Evolutionary conservation across 371 early-diverging fungal genomes (phyloP), one percentile per base, ranked within the genome.

Genomic region (Mortierella sp.): DNA sequence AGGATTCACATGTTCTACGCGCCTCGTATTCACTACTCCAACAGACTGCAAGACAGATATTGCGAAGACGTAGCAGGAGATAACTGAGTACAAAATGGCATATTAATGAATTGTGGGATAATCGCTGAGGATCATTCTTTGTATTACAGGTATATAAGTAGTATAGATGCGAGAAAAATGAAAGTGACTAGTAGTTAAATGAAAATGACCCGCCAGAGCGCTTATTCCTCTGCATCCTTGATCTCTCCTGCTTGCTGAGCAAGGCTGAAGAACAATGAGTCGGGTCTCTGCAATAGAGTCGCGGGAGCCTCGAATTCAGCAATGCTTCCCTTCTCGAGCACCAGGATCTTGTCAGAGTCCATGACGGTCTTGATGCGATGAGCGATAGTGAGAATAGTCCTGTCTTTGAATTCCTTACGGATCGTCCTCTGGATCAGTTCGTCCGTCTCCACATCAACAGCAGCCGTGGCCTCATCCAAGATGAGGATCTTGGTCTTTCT

Each of bases 281-380:
- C 70, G 37, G 82, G 68, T 54, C 86, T 71, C 14, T 64, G 64
- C 9, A 93, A 68, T 31, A 93, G 79, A 7, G 65, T 65, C 30
- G 78, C 50, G 0, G 93, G 92, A 12, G 83, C 65, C 54, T 90
- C 94, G 56, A 84, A 88, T 69, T 96, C 95, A 12, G 85, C 79
- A 5, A 94, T 82, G 19, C 73, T 27, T 23, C 96, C 96, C 34
- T 84, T 83, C 60, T 89, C 87, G 42, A 95, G 70, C 0, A 95
- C 94, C 47, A 95, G 56, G 23, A 96, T 87, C 53, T 84, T 79
- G 75, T 96, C 93, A 55, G 91, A 95, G 56, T 90, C 91, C 46
- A 92, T 82, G 7, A 95, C 86, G 2, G 94, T 93, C 23, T 87
- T 83, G 61, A 70, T 64, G 37, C 78, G 78, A 62, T 78, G 78